Conservation (phyloP, 1,284 basidiomycete species). For the Cryptococcus hybrid region DNA sequence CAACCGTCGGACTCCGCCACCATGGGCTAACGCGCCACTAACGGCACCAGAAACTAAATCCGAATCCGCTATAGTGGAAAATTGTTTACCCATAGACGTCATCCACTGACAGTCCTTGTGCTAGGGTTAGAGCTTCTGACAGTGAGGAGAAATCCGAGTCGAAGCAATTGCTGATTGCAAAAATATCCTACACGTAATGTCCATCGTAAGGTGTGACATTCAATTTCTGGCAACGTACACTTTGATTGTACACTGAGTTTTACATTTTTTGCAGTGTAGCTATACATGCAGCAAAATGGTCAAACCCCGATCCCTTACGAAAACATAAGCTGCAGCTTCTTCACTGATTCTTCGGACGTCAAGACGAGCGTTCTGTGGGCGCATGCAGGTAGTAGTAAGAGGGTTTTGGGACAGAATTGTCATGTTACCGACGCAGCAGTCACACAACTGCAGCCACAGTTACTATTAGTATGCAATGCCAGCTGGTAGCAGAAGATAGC, state of each 20-base stretch:
- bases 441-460: too few species aligned
- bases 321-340: too few species aligned
- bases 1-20: neutral
- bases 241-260: neutral
- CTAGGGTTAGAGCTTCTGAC: constrained; percentile 40
- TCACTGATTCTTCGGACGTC: too few species aligned
- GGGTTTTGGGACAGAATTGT: too few species aligned
- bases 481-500: too few species aligned
- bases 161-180: constrained; percentile 39
- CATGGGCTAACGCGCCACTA: neutral
- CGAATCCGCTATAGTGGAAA: constrained; percentile 3
- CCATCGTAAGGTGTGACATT: constrained; percentile 11
- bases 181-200: constrained; percentile 29
- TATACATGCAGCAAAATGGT: too few species aligned
- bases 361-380: too few species aligned
- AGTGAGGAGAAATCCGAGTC: constrained; percentile 41
- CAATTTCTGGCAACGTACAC: constrained; percentile 30
- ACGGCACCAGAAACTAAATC: neutral
- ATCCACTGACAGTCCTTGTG: constrained; percentile 26
- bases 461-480: too few species aligned
- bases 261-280: neutral
- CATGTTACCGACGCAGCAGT: too few species aligned
- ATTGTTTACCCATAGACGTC: neutral
- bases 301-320: too few species aligned
- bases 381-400: too few species aligned